Conservation (phyloP, 2,329 filamentous ascomycete species). For the Aplosporella prunicola region DNA sequence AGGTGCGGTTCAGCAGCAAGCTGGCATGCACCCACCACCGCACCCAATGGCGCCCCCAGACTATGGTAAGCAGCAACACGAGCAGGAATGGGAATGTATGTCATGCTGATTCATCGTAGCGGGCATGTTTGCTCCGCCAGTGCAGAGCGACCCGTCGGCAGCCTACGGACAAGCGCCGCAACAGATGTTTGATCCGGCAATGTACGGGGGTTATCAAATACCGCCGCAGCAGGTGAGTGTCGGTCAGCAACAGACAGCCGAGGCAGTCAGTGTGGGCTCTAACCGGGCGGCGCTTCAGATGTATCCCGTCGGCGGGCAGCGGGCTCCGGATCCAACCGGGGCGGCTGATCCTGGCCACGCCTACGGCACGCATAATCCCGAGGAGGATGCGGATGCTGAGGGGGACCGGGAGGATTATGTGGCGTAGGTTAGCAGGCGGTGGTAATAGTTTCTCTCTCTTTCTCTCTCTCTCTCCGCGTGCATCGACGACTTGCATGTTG, state of each 20-base stretch:
- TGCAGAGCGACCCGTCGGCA: slow-evolving; percentile 61
- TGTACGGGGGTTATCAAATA: slow-evolving; percentile 75
- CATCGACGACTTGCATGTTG: too few species aligned
- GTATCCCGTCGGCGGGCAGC: slow-evolving; percentile 30
- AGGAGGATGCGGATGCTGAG: slow-evolving; percentile 30
- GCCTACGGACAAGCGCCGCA: slow-evolving; percentile 66
- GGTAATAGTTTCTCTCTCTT: too few species aligned
- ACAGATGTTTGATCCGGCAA: slow-evolving; percentile 73
- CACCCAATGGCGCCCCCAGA: slow-evolving; percentile 47
- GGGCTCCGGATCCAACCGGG: slow-evolving; percentile 27
- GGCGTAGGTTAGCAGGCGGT: too few species aligned
- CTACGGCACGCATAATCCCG: slow-evolving; percentile 26
- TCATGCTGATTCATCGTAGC: too few species aligned
- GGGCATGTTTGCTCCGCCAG: slow-evolving; percentile 72
- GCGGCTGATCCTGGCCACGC: slow-evolving; percentile 28
- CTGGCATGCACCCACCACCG: slow-evolving; percentile 30
- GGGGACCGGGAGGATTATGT: slow-evolving; percentile 31
- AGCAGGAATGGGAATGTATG: slow-evolving; percentile 58
- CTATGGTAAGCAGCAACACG: slow-evolving; percentile 49
- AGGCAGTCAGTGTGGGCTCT: background rate
- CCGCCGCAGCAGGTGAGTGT: slow-evolving; percentile 72
- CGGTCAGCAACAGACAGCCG: too few species aligned
- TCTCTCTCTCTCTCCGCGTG: too few species aligned
- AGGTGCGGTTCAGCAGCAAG: slow-evolving; percentile 32
- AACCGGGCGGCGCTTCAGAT: too few species aligned